Base-by-base conservation (phyloP, 1,284 basidiomycete species). In the Caloboletus firmus region DNA sequence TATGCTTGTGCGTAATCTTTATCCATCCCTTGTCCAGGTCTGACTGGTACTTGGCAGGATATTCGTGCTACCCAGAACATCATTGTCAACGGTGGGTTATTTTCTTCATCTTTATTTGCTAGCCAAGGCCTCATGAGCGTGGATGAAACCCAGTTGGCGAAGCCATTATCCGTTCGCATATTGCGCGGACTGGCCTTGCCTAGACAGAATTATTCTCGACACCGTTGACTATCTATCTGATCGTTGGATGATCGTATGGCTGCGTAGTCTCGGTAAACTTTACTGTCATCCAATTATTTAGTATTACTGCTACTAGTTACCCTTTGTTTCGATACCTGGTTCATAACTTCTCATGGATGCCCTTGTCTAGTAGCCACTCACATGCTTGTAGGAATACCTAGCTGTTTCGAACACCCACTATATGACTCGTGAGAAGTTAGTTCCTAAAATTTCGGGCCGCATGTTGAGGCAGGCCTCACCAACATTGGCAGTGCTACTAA, bases 51-150 rank as follows among this genome's bases (percentile, higher is more conserved):
- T 37, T 56, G 4, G 47, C 51, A 89, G 85, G 87, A 90, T 64
- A 80, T 87, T 59, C 80, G 81, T 61, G 84, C 87, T 24, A 88
- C 87, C n/a, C 87, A 88, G 61, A 76, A 76, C 45, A 87, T 90
- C 59, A 87, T 90, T 59, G 77, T 82, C 30, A 84, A 83, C 65
- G 85, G 87, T 87, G 55, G 56, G 83, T 70, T 15, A 18, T 42
- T 24, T 39, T 31, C 36, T 30, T 53, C 45, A 18, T 2, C 17
- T 39, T 53, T 40, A 3, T 7, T 35, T 24, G 18, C 18, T 36
- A 32, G 18, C n/a, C 30, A 42, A 26, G 18, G 18, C 50, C n/a
- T n/a, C n/a, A n/a, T 65, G 42, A 60, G 22, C 34, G 13, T 18
- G 28, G n/a, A 50, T 46, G 49, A 26, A 39, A 51, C 15, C 7